Percentiles rank a stretch among this genome's conserved stretches.
phyloP scores from a whole-genome alignment of 768 basidiomycete genomes.

The Lactarius hengduanensis region DNA sequence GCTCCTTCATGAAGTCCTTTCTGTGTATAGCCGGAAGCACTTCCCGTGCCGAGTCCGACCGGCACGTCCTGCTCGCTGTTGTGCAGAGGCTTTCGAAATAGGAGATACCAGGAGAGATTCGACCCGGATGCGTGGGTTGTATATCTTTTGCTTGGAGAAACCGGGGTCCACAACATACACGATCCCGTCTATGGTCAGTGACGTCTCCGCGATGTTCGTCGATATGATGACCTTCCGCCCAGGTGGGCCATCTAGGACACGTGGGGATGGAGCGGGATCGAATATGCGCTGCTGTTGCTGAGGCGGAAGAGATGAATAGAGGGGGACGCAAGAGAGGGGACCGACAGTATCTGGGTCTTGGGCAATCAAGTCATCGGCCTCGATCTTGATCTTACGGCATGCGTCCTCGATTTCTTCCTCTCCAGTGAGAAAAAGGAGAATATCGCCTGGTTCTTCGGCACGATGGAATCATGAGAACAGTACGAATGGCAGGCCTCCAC shows the following conservation, averaged over 20 bases:
- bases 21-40: slow-evolving; percentile 95
- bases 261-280: slow-evolving; percentile 74
- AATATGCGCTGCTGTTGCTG: slow-evolving; percentile 96
- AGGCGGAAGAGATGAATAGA: slow-evolving; percentile 94
- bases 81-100: slow-evolving; percentile 95
- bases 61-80: slow-evolving; percentile 94
- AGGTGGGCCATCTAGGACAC: slow-evolving; percentile 63
- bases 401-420: slow-evolving; percentile 98
- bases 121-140: slow-evolving; percentile 95
- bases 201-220: slow-evolving; percentile 98
- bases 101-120: slow-evolving; percentile 91
- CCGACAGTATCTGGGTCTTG: slow-evolving; percentile 75
- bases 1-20: slow-evolving; percentile 95
- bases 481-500: slow-evolving; percentile 96
- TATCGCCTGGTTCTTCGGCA: slow-evolving; percentile 89
- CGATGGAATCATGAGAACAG: slow-evolving; percentile 98
- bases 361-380: slow-evolving; percentile 80
- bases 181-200: slow-evolving; percentile 96
- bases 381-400: slow-evolving; percentile 87
- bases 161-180: slow-evolving; percentile 99
- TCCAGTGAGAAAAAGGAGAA: slow-evolving; percentile 93
- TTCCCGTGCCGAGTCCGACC: slow-evolving; percentile 96
- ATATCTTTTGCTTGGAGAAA: slow-evolving; percentile 97
- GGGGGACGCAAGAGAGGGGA: slow-evolving; percentile 84
- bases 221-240: slow-evolving; percentile 94